Evolutionary conservation across 495 filamentous ascomycete species (phyloP), one percentile per base, ranked within the genome.

Genomic region (Amphirosellinia nigrospora): DNA sequence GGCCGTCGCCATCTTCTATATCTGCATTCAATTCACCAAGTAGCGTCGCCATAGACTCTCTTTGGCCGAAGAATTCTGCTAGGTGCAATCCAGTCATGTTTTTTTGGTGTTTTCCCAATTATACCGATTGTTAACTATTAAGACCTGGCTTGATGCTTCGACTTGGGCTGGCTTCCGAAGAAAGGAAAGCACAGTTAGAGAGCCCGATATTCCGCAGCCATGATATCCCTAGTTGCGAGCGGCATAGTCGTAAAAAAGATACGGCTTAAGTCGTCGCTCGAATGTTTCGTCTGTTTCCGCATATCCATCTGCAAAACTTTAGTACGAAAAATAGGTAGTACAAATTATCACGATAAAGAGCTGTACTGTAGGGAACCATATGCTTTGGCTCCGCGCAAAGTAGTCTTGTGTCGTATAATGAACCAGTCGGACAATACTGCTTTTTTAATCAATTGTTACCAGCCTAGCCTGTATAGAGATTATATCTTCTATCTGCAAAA

Each of bases 381-480:
- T 15, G 4, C 15, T 36, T 5, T 23, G 39, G 3, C 34, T 81
- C 19, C 11, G 39, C 13, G n/a, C 23, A 32, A 60, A 48, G 41
- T 68, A 68, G 1, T 68, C 53, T 19, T 68, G 65, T 23, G 53
- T 48, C 0, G 53, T 68, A 26, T 68, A 38, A 30, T 68, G 53
- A 3, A 59, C 28, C 19, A 68, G 19, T 28, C 53, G 41, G 30
- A 68, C 21, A 39, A 84, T 78, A 10, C 74, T 41, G 68, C 79
- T 88, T 30, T 82, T 78, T 43, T 81, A 21, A 53, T 89, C 84
- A 6, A 87, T 60, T 4, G 75, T 85, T 3, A 89, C 81, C 15
- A 91, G 72, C 1, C 88, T 87, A 58, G 81, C 82, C 71, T 86
- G 89, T 6, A 84, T 78, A 2, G 82, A 83, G 5, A 82, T 55